Evolutionary conservation across 1,284 basidiomycete species (phyloP), one percentile per base, ranked within the genome.

Genomic region (Chondrostereum purpureum): DNA sequence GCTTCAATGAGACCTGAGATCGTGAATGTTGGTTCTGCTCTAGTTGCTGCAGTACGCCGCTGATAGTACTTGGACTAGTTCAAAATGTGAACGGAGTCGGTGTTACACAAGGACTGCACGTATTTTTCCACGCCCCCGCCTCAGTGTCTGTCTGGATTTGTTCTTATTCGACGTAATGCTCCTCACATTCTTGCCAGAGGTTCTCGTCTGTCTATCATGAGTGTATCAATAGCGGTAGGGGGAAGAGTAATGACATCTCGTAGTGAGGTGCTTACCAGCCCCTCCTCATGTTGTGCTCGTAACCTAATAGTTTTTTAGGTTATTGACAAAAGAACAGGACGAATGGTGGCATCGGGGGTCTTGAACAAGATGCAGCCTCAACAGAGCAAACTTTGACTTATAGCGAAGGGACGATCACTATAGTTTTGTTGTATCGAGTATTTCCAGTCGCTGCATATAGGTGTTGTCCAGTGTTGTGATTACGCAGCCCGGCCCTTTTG

Each of bases 291-390:
- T 23, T 22, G 20, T 11, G 13, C 5, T 4, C 13, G 8, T 8
- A 10, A 14, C 17, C 36, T 14, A 16, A 37, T 17, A 8, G n/a
- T 41, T 41, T 45, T 22, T 39, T 17, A 84, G 80, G 67, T 84
- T 39, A 53, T 73, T 24, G 75, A 82, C 55, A 78, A 75, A 52
- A 59, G 66, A 39, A 68, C 70, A 3, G 77, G 78, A 5, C 64
- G 75, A 47, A 61, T 75, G 22, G 63, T 84, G 37, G 82, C 80
- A 3, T 81, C 80, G 2, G 78, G 77, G 0, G 73, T 78, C 50
- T 60, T 83, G 42, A 83, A 73, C 63, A 82, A 82, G 61, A 84
- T 82, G 80, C 80, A 83, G 53, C 81, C 81, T 4, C 51, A 55
- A 13, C 51, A 55, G 44, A 49, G 68, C n/a, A 68, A 67, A 53